Evolutionary conservation across 345 rosid species (phyloP).

Genomic region (Citrus sp.): DNA sequence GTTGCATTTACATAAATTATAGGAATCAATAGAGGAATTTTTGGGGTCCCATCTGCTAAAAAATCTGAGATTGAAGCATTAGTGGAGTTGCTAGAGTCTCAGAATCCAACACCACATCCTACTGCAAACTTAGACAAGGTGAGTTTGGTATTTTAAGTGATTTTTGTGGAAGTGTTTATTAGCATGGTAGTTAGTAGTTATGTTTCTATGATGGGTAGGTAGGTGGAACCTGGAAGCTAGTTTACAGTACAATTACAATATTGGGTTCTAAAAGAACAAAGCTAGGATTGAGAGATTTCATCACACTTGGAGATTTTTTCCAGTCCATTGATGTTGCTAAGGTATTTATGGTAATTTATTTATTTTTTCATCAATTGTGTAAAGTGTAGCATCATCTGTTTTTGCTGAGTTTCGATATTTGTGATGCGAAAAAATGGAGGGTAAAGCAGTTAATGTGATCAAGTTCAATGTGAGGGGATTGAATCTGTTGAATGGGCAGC

Average conservation of each 20-base stretch:
- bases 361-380: background rate
- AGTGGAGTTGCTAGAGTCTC: conserved; percentile 63
- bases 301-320: conserved; percentile 67
- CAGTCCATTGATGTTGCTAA: conserved; percentile 69
- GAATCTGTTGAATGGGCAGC: conserved; percentile 65
- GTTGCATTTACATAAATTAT: background rate
- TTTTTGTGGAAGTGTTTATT: background rate
- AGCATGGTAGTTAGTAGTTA: background rate
- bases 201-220: conserved; percentile 39
- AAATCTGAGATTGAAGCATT: conserved; percentile 58
- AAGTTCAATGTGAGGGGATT: conserved; percentile 79
- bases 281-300: conserved; percentile 80
- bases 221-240: conserved; percentile 76
- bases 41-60: conserved; percentile 65
- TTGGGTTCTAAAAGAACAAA: conserved; percentile 81
- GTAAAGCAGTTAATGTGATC: conserved; percentile 85
- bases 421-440: conserved; percentile 49
- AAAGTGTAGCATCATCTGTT: background rate
- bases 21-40: conserved; percentile 84
- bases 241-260: conserved; percentile 75
- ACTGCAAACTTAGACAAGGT: conserved; percentile 62
- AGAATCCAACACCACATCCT: conserved; percentile 80
- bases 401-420: conserved; percentile 27
- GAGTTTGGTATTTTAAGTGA: background rate
- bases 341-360: conserved; percentile 29